Evolutionary conservation across 2,329 filamentous ascomycete genomes (phyloP), one percentile per base, ranked within the genome.

Genomic region (Plectosphaerella sp.): DNA sequence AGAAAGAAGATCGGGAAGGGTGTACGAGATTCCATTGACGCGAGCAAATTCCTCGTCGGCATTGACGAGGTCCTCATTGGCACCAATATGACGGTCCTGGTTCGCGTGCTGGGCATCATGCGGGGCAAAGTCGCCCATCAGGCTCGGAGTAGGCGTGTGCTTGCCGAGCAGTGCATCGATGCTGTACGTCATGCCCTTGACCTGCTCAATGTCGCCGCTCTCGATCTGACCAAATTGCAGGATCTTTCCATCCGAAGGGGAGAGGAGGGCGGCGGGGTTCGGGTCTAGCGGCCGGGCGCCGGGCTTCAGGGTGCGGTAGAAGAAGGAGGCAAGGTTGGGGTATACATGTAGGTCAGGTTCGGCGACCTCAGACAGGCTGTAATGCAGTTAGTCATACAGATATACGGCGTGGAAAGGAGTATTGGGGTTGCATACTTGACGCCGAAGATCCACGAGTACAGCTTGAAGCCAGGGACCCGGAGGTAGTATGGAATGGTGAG

Each of bases 101-200:
- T 46, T 18, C 10, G 54, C 57, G 10, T 59, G 56, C 8, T 65
- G 57, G 25, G 64, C 58, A 18, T 60, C 58, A 24, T 57, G 55
- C 6, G 54, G 54, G 10, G 61, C 63, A 10, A 62, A 56, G 58
- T 67, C 59, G 51, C 70, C 67, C 52, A 79, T 66, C 61, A 86
- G 69, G 70, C 82, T 82, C 16, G 79, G 69, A 5, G 77, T 66
- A 37, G 80, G 80, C 6, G 77, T 81, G 55, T 77, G 75, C 58
- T 82, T 84, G 49, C 94, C 94, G 2, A 99, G 80, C 2, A 99
- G 80, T 8, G 94, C 92, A 66, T 99, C 94, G 51, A 99, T 82
- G 59, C 87, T 96, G 72, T 99, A 99, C 1, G 94, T 99, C 79
- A 99, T 94, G 54, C 94, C 94, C 72, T 99, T 99, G 58, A 99